These are phyloP conservation scores for Pichia membranifaciens DNA, from an alignment of 805 yeast genomes.

Conservation along the genomic window DNA sequence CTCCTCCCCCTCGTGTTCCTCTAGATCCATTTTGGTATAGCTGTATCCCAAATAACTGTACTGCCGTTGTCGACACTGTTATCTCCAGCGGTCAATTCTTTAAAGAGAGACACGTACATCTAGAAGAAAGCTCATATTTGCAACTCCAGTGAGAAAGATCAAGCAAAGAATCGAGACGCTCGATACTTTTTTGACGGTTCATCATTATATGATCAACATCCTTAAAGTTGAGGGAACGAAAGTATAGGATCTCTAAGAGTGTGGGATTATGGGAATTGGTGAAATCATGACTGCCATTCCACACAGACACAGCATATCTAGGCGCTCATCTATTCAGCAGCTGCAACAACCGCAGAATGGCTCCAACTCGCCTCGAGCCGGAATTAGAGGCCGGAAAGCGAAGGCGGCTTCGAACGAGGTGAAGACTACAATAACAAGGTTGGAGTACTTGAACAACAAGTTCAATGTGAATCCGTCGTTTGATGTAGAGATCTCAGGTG, in stretches of 20 bases:
- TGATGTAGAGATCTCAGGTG: conserved; percentile 9
- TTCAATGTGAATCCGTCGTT: conserved; percentile 9
- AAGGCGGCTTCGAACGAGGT: not conserved
- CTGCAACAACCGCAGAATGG: not conserved
- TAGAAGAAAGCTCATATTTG: no score
- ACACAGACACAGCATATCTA: conserved; percentile 8
- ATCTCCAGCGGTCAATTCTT: no score
- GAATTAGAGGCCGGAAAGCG: not conserved
- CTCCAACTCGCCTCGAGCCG: not conserved
- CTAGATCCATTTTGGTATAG: not conserved
- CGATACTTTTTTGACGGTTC: no score
- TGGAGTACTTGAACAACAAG: conserved; percentile 8
- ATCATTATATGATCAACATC: no score
- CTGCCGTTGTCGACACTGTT: no score
- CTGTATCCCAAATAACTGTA: no score
- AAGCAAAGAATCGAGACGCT: no score
- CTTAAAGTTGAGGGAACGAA: no score
- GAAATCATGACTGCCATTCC: not conserved
- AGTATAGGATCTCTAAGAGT: no score
- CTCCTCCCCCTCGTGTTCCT: not conserved
- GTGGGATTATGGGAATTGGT: no score
- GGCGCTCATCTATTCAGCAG: conserved; percentile 4
- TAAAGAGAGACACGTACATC: no score
- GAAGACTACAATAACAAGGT: conserved; percentile 2
- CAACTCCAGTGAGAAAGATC: no score